A percentile compares a stretch with the other conserved stretches of the same genome.
phyloP scores from a whole-genome alignment of 129 eudicot species.

The Centrapalus pauciflorus region DNA sequence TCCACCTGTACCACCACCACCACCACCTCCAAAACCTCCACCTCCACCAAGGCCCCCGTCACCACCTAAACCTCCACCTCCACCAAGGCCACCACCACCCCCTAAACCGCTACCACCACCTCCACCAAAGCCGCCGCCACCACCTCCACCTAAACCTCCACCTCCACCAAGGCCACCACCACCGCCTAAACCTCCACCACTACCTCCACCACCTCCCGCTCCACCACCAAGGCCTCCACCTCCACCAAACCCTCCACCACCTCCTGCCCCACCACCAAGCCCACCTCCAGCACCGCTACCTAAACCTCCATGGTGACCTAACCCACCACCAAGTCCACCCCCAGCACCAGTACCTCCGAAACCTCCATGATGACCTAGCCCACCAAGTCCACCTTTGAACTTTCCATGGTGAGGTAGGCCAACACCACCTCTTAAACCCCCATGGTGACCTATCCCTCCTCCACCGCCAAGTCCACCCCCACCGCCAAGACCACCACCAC shows the following conservation, averaged over 20 bases:
- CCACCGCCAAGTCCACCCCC: conserved; percentile 23
- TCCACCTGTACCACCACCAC: conserved; percentile 17
- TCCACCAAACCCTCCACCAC: conserved; percentile 16
- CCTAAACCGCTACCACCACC: neutral
- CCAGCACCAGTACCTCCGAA: neutral
- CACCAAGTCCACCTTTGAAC: neutral
- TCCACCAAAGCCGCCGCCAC: neutral
- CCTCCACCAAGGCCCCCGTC: conserved; percentile 29
- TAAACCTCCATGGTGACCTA: conserved; percentile 17
- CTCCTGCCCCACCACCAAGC: conserved; percentile 19
- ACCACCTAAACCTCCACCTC: conserved; percentile 12
- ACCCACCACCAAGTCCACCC: conserved; percentile 16
- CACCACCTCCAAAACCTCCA: conserved; percentile 24
- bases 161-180: conserved; percentile 31
- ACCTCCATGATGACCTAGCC: neutral
- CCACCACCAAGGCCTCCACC: conserved; percentile 29
- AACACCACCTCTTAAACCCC: conserved; percentile 6
- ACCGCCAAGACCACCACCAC: conserved; percentile 22
- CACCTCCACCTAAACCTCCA: conserved; percentile 1
- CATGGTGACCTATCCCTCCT: neutral
- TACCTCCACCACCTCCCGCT: conserved; percentile 17
- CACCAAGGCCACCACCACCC: conserved; percentile 21
- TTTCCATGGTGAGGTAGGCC: too few relatives aligned
- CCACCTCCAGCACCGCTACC: conserved; percentile 7
- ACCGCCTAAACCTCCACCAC: conserved; percentile 19